Conservation (phyloP, 768 basidiomycete species). For the Mycena filopes region DNA sequence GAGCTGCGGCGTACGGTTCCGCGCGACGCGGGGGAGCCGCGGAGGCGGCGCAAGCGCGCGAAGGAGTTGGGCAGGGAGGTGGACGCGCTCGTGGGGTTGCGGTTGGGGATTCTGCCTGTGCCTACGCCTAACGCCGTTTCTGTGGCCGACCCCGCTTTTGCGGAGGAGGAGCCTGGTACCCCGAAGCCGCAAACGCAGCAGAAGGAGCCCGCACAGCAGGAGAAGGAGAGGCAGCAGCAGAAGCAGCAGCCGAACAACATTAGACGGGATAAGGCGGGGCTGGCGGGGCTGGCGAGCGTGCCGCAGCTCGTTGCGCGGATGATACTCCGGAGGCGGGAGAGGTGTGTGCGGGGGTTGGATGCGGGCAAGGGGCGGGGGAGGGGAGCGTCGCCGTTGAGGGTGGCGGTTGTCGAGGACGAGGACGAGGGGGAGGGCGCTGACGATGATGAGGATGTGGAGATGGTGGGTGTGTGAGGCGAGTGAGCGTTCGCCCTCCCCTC, state of each 20-base stretch:
- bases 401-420: neutral
- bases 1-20: constrained; percentile 27
- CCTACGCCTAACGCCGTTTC: no score
- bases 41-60: constrained; percentile 30
- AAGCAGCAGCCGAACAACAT: neutral
- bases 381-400: constrained; percentile 9
- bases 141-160: no score
- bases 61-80: constrained; percentile 30
- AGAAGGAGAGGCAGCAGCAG: neutral
- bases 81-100: constrained; percentile 31
- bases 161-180: no score
- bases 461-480: no score
- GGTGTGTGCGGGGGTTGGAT: constrained; percentile 29
- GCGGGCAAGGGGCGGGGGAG: neutral
- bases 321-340: constrained; percentile 30
- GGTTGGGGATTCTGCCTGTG: constrained; percentile 20
- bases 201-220: no score
- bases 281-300: constrained; percentile 25
- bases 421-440: no score
- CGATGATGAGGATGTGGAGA: no score
- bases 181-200: no score
- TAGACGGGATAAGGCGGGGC: constrained; percentile 24
- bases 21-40: constrained; percentile 27
- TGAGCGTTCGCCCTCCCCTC: no score
- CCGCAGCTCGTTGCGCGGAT: constrained; percentile 32